Conservation (phyloP, 2,329 filamentous ascomycete species). For the Aspergillus pseudonomiae region DNA sequence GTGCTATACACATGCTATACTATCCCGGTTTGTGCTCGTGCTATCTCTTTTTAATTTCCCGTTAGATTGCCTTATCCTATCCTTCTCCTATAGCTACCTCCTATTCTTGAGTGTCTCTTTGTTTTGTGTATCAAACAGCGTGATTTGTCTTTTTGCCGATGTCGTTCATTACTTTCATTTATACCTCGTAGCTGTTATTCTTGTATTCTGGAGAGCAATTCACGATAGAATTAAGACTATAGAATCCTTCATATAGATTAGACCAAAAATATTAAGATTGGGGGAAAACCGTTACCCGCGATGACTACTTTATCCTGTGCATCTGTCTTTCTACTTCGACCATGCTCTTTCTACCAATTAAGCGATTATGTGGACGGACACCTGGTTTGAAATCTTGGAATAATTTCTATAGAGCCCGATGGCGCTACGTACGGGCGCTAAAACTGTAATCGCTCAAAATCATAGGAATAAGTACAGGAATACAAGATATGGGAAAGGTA, state of each 20-base stretch:
- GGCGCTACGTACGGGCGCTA: slow-evolving; percentile 7
- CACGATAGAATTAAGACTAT: not conserved
- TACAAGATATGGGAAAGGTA: not conserved
- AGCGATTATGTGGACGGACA: not conserved
- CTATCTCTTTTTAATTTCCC: not conserved
- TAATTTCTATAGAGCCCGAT: not conserved
- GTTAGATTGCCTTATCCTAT: not conserved
- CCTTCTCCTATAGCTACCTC: not conserved
- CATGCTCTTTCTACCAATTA: not conserved
- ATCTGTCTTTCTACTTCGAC: not conserved
- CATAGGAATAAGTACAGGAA: not conserved
- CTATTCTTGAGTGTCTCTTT: not conserved
- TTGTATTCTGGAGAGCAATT: not conserved
- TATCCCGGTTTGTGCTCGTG: not conserved
- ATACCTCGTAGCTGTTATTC: not conserved
- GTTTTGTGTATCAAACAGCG: not conserved
- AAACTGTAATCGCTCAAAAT: not conserved
- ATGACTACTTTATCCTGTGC: not conserved
- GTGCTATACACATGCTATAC: not conserved
- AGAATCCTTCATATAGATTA: not conserved
- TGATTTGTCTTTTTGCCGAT: not conserved
- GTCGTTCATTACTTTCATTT: not conserved
- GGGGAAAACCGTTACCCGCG: not conserved
- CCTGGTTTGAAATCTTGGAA: not conserved
- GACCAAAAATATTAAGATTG: not conserved